Evolutionary conservation across 2,329 filamentous ascomycete genomes (phyloP), one percentile per base, ranked within the genome.

Genomic region (Colletotrichum brevisporum): DNA sequence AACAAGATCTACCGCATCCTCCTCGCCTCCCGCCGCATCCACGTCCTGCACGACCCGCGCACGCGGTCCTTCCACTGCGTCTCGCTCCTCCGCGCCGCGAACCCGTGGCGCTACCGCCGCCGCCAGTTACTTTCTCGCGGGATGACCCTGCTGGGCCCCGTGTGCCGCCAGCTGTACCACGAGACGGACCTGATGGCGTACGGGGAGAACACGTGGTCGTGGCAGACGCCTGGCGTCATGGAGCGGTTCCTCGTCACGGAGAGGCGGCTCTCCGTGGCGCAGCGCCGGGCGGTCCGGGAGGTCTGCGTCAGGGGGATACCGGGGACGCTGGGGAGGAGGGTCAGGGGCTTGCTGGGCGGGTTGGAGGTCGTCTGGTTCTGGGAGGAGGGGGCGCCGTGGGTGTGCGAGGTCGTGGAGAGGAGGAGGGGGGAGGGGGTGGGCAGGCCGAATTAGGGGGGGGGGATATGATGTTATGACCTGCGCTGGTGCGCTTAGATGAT

Each of bases 91-190:
- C 63, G 69, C 13, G 57, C 72, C 48, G 72, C 77, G 43, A 75
- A 80, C 50, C 78, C 79, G 0, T 80, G 77, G 77, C 43, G 27
- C 2, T 64, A 63, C 48, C 41, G 57, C 12, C 6, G 18, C 2
- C 51, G 43, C 10, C 52, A 58, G 16, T 2, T 67, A 3, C 53
- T 59, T 15, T 39, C 47, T n/a, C 64, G 63, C 12, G 76, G 74
- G 3, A 60, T 81, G 65, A 78, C 77, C 8, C 72, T 80, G 18
- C 75, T 81, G 2, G 76, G 77, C 3, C 67, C 71, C 4, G 77
- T 79, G 21, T 81, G 78, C 69, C 75, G 79, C 39, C 79, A 80
- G 73, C 76, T 81, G 15, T 79, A 81, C 74, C 72, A 76, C 62
- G 79, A 80, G 70, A 80, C 79, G 16, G 74, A 74, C 2, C 62